Percentiles rank a stretch among this genome's conserved stretches.
These are phyloP conservation scores for Starmerella potacharoeniae DNA, from an alignment of 805 yeast genomes.

Conservation along the genomic window DNA sequence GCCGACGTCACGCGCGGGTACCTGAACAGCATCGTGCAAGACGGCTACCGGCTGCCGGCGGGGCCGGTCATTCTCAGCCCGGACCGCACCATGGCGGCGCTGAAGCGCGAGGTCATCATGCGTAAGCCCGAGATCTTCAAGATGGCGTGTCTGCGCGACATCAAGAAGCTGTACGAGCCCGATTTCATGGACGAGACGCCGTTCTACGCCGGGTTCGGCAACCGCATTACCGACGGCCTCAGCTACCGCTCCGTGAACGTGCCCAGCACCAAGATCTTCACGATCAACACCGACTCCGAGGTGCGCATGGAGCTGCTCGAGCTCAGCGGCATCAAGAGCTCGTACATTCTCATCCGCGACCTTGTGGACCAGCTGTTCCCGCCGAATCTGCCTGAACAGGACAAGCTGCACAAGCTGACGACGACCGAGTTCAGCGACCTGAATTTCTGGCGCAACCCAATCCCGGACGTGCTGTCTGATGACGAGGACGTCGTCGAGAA, in stretches of 20 bases:
- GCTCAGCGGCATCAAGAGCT: constrained; percentile 80
- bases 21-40: constrained; percentile 64
- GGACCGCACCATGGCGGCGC: constrained; percentile 91
- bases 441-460: constrained; percentile 83
- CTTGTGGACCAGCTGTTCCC: constrained; percentile 97
- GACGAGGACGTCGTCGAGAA: constrained; percentile 13
- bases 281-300: constrained; percentile 92
- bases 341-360: constrained; percentile 82
- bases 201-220: constrained; percentile 96
- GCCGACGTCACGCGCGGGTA: constrained; percentile 87
- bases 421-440: constrained; percentile 61
- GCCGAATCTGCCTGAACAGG: constrained; percentile 39
- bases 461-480: constrained; percentile 37
- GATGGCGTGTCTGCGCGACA: constrained; percentile 89
- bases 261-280: constrained; percentile 87
- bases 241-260: constrained; percentile 88
- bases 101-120: constrained; percentile 79
- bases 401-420: constrained; percentile 25
- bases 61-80: constrained; percentile 96
- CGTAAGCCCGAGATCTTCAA: constrained; percentile 97
- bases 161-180: constrained; percentile 56
- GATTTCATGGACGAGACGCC: constrained; percentile 43
- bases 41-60: constrained; percentile 57
- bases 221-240: constrained; percentile 89
- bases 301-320: constrained; percentile 95